phyloP scores from a whole-genome alignment of 176 grass and related monocot genomes.

The Carex pumila region DNA sequence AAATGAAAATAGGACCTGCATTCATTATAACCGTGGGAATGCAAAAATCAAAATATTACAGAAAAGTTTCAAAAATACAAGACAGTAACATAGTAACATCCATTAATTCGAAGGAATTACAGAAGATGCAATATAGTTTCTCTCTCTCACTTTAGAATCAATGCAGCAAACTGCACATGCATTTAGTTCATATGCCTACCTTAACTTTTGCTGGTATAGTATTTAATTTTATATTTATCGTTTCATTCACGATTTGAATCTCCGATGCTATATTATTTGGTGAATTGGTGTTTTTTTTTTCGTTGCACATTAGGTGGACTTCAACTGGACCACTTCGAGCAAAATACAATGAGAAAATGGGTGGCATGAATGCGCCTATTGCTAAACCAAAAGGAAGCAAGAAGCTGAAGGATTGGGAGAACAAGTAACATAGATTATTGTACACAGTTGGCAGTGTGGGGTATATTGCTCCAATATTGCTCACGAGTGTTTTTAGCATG shows the following conservation, averaged over 20 bases:
- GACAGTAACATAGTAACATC: no score
- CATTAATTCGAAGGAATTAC: no score
- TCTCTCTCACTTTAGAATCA: no score
- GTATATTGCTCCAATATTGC: not conserved
- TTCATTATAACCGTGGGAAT: no score
- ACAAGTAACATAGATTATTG: slow-evolving; percentile 6
- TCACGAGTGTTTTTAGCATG: not conserved
- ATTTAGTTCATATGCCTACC: not conserved
- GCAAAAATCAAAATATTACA: no score
- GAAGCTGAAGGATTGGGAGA: slow-evolving; percentile 92
- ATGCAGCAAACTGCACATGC: no score
- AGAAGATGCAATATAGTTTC: no score
- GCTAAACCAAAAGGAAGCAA: slow-evolving; percentile 86
- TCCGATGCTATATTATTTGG: not conserved
- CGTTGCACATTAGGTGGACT: slow-evolving; percentile 46
- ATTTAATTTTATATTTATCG: not conserved
- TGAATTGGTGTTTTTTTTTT: not conserved
- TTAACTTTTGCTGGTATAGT: not conserved
- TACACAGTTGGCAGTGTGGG: not conserved
- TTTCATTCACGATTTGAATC: not conserved
- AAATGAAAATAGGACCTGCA: no score
- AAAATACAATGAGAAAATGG: slow-evolving; percentile 90
- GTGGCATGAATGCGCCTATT: slow-evolving; percentile 83
- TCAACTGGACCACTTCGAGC: slow-evolving; percentile 73
- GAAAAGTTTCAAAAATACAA: no score